Evolutionary conservation across 177 flowering plant genomes (phyloP).

Genomic region (Vitis hybrid): DNA sequence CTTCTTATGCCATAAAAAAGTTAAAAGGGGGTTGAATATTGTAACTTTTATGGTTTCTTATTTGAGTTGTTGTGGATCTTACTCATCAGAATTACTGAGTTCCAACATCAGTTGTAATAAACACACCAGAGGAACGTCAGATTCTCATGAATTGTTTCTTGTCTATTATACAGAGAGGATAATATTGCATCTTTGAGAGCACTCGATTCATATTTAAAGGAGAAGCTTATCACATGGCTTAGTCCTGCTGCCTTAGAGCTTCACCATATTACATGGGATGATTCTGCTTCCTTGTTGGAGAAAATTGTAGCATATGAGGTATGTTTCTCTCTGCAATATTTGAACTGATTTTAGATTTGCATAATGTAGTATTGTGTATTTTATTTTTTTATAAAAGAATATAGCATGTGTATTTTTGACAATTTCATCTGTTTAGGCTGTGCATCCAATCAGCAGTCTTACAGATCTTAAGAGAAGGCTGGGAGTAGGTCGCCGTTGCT

Average conservation of each 20-base stretch:
- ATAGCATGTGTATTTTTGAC: no score
- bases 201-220: conserved; percentile 77
- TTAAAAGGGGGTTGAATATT: no score
- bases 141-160: background rate
- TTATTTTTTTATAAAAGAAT: no score
- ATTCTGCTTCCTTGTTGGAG: conserved; percentile 94
- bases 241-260: conserved; percentile 96
- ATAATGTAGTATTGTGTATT: no score
- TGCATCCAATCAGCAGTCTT: conserved; percentile 94
- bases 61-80: background rate
- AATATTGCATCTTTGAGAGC: conserved; percentile 76
- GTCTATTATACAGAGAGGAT: conserved; percentile 53
- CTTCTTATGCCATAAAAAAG: no score
- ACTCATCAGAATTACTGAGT: background rate
- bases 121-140: background rate
- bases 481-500: conserved; percentile 93
- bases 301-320: conserved; percentile 96
- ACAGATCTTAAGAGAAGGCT: conserved; percentile 90
- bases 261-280: conserved; percentile 90
- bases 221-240: conserved; percentile 88
- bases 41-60: no score
- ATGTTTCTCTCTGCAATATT: conserved; percentile 5
- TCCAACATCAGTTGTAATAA: background rate
- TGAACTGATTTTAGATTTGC: background rate
- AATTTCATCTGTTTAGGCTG: conserved; percentile 52